Conservation (phyloP, 1,284 basidiomycete species). For the Irpex lacteus region DNA sequence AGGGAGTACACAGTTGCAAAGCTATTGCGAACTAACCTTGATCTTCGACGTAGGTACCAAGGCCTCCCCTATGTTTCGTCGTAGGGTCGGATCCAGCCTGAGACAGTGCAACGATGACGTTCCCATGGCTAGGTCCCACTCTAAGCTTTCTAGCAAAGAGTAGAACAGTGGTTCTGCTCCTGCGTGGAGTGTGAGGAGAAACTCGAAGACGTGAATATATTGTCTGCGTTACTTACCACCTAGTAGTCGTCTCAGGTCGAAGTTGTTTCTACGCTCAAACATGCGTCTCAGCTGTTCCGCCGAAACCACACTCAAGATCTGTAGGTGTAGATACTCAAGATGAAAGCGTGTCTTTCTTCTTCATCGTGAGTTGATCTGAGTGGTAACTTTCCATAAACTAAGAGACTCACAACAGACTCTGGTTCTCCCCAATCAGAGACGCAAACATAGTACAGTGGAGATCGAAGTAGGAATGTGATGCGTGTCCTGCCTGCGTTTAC, state of each 20-base stretch:
- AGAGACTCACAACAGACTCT: constrained; percentile 79
- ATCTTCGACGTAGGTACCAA: constrained; percentile 78
- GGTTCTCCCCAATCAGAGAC: constrained; percentile 92
- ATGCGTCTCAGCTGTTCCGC: constrained; percentile 81
- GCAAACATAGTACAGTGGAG: constrained; percentile 90
- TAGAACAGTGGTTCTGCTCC: constrained; percentile 83
- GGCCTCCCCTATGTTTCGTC: constrained; percentile 72
- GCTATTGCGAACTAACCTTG: constrained; percentile 47
- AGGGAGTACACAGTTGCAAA: not conserved
- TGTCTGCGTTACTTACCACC: constrained; percentile 51
- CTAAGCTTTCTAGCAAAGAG: constrained; percentile 66
- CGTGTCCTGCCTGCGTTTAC: constrained; percentile 74
- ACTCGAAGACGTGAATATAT: not conserved
- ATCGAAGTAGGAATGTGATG: constrained; percentile 83
- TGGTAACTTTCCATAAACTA: not conserved
- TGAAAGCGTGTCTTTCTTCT: constrained; percentile 86
- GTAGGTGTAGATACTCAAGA: constrained; percentile 92
- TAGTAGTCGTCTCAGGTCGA: constrained; percentile 84
- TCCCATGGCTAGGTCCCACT: constrained; percentile 78
- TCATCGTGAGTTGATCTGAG: constrained; percentile 30
- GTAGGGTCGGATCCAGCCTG: constrained; percentile 64
- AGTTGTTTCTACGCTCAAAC: constrained; percentile 88
- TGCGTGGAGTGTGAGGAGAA: constrained; percentile 25
- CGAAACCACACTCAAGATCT: constrained; percentile 89
- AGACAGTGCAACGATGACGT: constrained; percentile 82